These are phyloP conservation scores for Gyrodon lividus DNA, from an alignment of 768 basidiomycete species.

Conservation along the genomic window DNA sequence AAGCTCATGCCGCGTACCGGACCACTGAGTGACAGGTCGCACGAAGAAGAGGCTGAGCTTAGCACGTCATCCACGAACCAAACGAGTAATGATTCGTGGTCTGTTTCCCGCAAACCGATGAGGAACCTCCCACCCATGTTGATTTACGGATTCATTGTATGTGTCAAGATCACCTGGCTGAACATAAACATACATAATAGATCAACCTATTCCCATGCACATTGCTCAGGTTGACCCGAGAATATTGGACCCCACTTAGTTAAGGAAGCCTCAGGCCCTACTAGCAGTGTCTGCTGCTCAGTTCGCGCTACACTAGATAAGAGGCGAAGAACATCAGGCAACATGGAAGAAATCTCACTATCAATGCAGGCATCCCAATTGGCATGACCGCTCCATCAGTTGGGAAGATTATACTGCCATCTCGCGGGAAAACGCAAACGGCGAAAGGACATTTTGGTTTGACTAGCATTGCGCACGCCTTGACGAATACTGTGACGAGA, in stretches of 20 bases:
- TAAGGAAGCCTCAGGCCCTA: background rate
- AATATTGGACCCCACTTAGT: background rate
- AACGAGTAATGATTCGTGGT: constrained; percentile 14
- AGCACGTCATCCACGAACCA: constrained; percentile 5
- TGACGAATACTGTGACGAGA: no score
- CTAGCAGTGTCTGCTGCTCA: background rate
- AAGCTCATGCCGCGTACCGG: background rate
- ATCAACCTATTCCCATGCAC: background rate
- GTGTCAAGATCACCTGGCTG: background rate
- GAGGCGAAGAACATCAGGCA: background rate
- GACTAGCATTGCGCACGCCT: background rate
- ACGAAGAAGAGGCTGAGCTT: constrained; percentile 2
- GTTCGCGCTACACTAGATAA: background rate
- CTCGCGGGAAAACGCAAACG: no score
- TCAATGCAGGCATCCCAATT: no score
- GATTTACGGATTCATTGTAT: constrained; percentile 14
- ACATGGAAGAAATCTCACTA: background rate
- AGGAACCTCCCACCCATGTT: constrained; percentile 2
- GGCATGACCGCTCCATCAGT: no score
- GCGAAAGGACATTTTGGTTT: background rate
- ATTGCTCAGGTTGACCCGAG: background rate
- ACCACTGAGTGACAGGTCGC: constrained; percentile 5
- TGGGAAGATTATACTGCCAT: background rate
- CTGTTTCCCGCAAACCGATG: constrained; percentile 2
- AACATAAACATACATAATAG: background rate